Evolutionary conservation across 176 grass and related monocot species (phyloP), one percentile per base, ranked within the genome.

Genomic region (Eragrostis curvula): DNA sequence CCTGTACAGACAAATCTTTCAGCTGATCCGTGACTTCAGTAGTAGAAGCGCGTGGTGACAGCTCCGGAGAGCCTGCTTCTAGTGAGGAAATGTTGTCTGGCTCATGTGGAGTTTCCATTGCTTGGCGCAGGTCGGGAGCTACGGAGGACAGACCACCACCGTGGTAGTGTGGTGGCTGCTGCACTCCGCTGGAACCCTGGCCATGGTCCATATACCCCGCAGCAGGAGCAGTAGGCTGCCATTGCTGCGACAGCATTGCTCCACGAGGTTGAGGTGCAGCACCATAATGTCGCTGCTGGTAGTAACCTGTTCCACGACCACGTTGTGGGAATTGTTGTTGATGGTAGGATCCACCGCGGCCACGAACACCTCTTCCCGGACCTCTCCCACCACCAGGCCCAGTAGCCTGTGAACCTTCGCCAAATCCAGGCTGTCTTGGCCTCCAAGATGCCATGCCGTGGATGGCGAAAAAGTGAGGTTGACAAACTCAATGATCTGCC

Each of bases 71-170:
- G 77, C 60, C 83, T 79, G 79, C 57, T 47, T 79, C 68, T 45
- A 66, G 70, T 8, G 86, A 82, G 66, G 79, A 51, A 12, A 72
- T 13, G 48, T 56, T 70, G 50, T 81, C 63, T 64, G 74, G 80
- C 70, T 88, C 85, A 89, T 76, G 72, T 42, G 87, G 85, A 86
- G 82, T 83, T 73, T 77, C 75, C 80, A 85, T 96, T 90, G 96
- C 96, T 95, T 98, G 96, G 96, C 86, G 96, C 96, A 98, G 96
- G 88, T 98, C 96, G 92, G 96, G 92, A 93, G 86, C 90, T 83
- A 71, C 89, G 57, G 56, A 21, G 16, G 88, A 75, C 14, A 78
- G 66, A 70, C 61, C 77, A 50, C 79, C 66, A 63, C 66, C 75
- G 15, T 85, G 70, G 62, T 67, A 70, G 48, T 75, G 87, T 53